Conservation (phyloP, 2,329 filamentous ascomycete species). For the Emmonsiellopsis sp. region DNA sequence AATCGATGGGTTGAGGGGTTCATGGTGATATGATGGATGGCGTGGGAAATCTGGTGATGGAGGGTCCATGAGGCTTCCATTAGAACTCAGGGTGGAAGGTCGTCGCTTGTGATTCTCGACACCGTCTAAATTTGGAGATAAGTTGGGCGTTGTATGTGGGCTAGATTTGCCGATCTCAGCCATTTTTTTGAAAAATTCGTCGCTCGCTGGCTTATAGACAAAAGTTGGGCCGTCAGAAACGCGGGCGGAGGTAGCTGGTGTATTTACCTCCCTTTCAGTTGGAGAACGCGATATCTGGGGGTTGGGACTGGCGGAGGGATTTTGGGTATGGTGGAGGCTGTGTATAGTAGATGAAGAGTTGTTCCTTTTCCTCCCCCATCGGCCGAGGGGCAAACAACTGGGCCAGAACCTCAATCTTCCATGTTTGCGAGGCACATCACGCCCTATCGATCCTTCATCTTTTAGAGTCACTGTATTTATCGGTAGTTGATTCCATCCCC, state of each 20-base stretch:
- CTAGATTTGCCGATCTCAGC: constrained; percentile 11
- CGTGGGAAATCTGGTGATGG: constrained; percentile 7
- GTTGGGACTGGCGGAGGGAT: background rate
- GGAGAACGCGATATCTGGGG: background rate
- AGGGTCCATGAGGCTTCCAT: constrained; percentile 3
- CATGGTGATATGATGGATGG: constrained; percentile 10
- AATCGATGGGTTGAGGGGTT: background rate
- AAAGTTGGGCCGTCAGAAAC: constrained; percentile 5
- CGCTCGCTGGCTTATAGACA: constrained; percentile 14
- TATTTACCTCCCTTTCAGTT: background rate
- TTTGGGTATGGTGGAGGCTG: too few relatives aligned
- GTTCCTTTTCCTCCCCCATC: background rate
- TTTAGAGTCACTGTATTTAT: background rate
- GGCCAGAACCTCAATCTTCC: background rate
- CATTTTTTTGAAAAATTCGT: constrained; percentile 13
- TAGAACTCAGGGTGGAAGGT: background rate
- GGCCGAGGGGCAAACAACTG: background rate
- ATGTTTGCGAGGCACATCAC: background rate
- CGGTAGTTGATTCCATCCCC: constrained; percentile 13
- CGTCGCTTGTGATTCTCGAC: background rate
- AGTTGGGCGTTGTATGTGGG: background rate
- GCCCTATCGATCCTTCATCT: background rate
- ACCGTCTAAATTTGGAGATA: constrained; percentile 1
- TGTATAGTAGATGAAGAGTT: too few relatives aligned
- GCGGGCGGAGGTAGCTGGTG: background rate